A percentile compares a stretch with the other conserved stretches of the same genome.
phyloP scores from a whole-genome alignment of 2,329 filamentous ascomycete species.

The Pseudocercospora eumusae region DNA sequence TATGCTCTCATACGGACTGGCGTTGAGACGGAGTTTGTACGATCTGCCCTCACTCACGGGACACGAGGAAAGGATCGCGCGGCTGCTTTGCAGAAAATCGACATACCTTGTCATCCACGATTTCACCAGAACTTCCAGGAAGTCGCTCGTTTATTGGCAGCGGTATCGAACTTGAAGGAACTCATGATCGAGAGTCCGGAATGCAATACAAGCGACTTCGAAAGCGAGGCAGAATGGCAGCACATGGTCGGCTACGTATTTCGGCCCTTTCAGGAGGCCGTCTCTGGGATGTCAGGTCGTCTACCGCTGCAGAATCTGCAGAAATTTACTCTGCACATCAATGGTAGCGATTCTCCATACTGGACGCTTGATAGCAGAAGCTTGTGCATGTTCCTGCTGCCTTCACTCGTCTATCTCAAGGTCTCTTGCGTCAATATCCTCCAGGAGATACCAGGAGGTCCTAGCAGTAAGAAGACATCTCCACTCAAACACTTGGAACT shows the following conservation, averaged over 20 bases:
- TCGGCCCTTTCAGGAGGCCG: constrained; percentile 22
- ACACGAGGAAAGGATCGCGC: constrained; percentile 15
- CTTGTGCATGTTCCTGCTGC: constrained; percentile 25
- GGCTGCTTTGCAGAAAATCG: constrained; percentile 21
- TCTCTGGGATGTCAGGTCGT: background rate
- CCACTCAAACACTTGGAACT: constrained; percentile 27
- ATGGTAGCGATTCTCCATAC: constrained; percentile 29
- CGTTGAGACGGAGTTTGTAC: constrained; percentile 4
- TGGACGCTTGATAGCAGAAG: constrained; percentile 25
- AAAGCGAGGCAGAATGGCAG: constrained; percentile 22
- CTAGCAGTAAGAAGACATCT: constrained; percentile 10
- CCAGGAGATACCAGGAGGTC: constrained; percentile 4
- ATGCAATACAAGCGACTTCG: constrained; percentile 28
- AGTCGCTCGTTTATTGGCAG: constrained; percentile 14
- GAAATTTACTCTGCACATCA: constrained; percentile 28
- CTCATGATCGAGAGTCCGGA: constrained; percentile 30
- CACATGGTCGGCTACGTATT: constrained; percentile 23
- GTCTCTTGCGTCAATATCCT: constrained; percentile 32
- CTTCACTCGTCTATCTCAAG: constrained; percentile 23
- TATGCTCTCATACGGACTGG: constrained; percentile 21
- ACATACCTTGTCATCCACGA: constrained; percentile 19
- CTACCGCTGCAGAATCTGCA: constrained; percentile 27
- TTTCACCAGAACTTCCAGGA: constrained; percentile 19
- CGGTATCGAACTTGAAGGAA: constrained; percentile 20
- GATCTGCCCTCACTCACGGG: constrained; percentile 1